Percentiles rank a stretch among this genome's conserved stretches.
These are phyloP conservation scores for Neonectria coccinea DNA, from an alignment of 2,329 filamentous ascomycete species.

Conservation along the genomic window DNA sequence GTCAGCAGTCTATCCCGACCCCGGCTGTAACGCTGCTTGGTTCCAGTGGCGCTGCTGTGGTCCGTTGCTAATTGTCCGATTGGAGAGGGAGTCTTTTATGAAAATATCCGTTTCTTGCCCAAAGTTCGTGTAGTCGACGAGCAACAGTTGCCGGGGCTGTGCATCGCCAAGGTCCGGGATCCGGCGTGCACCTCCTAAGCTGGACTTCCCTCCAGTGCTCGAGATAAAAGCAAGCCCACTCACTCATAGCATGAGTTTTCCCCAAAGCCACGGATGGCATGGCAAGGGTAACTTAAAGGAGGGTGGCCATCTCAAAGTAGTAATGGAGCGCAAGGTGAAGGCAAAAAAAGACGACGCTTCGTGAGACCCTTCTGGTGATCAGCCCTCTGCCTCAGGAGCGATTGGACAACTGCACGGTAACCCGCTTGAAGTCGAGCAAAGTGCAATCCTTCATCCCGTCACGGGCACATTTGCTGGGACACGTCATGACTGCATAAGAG, in stretches of 20 bases:
- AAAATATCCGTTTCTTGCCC: background rate
- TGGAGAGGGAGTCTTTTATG: background rate
- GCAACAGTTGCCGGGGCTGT: background rate
- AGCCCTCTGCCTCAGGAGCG: background rate
- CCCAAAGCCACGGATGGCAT: background rate
- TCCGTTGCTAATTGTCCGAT: background rate
- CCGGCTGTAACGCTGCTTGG: constrained; percentile 8
- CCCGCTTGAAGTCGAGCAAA: constrained; percentile 12
- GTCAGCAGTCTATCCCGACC: constrained; percentile 13
- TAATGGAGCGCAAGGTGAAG: background rate
- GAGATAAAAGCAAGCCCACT: background rate
- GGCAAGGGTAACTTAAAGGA: background rate
- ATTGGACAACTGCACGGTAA: constrained; percentile 2
- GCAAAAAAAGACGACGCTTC: background rate
- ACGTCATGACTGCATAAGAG: constrained; percentile 26
- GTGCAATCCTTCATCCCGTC: constrained; percentile 3
- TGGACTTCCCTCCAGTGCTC: background rate
- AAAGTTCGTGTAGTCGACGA: background rate
- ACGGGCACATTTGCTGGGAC: constrained; percentile 3
- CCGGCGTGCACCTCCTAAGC: background rate
- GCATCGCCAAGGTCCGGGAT: background rate
- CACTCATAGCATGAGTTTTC: background rate
- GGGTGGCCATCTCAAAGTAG: background rate
- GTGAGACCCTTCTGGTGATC: constrained; percentile 1
- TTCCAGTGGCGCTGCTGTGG: background rate